These are phyloP conservation scores for Cyberlindnera euphorbiiphila DNA, from an alignment of 805 yeast species.

Conservation along the genomic window DNA sequence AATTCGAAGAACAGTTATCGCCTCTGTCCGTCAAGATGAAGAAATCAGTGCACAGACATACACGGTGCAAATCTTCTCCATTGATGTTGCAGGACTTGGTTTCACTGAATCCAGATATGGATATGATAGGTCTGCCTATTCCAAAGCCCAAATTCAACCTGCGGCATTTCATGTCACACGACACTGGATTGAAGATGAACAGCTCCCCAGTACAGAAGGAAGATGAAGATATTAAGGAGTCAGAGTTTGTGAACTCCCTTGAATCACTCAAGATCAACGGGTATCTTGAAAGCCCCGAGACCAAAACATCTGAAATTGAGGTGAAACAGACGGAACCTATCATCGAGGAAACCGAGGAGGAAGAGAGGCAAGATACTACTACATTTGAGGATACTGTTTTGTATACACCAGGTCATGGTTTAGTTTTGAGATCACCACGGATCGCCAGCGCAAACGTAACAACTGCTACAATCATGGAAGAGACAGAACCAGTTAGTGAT, in stretches of 20 bases:
- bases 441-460: too few relatives aligned
- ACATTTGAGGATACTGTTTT: too few relatives aligned
- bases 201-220: too few relatives aligned
- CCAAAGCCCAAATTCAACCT: conserved; percentile 12
- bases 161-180: conserved; percentile 27
- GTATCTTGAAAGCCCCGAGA: too few relatives aligned
- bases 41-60: conserved; percentile 1
- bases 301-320: neutral
- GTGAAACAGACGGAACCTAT: neutral
- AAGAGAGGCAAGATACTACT: too few relatives aligned
- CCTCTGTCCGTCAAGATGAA: conserved; percentile 3
- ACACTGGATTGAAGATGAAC: conserved; percentile 25
- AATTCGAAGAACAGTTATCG: neutral
- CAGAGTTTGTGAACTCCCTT: neutral
- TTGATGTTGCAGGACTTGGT: conserved; percentile 3
- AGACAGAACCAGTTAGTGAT: too few relatives aligned
- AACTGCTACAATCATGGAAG: too few relatives aligned
- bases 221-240: conserved; percentile 1
- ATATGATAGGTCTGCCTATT: neutral
- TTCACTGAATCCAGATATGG: conserved; percentile 7
- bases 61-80: conserved; percentile 15
- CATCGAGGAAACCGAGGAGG: neutral
- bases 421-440: too few relatives aligned
- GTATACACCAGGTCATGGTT: too few relatives aligned
- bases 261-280: neutral